Conservation (phyloP, 306 rosid species). For the Castanea sativa region DNA sequence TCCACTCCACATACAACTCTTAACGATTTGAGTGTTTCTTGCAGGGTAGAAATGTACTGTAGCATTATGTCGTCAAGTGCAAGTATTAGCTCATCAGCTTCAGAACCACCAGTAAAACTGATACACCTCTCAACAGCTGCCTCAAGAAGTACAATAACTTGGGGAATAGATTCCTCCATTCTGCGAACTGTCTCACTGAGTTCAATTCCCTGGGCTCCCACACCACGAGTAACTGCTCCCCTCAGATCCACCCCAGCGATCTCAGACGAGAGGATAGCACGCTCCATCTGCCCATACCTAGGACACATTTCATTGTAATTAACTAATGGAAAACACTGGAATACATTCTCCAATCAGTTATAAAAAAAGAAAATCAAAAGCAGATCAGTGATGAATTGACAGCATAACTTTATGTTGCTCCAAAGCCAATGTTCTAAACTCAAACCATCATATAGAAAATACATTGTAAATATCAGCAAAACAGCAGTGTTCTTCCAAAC, state of each 20-base stretch:
- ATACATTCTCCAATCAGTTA: slow-evolving; percentile 3
- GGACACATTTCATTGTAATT: slow-evolving; percentile 19
- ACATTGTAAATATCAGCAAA: neutral
- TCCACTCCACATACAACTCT: slow-evolving; percentile 95
- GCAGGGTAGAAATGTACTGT: slow-evolving; percentile 80
- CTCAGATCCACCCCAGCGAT: slow-evolving; percentile 93
- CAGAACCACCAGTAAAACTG: slow-evolving; percentile 96
- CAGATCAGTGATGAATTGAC: neutral
- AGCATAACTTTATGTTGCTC: neutral
- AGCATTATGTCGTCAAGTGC: slow-evolving; percentile 94
- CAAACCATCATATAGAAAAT: neutral
- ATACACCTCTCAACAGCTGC: slow-evolving; percentile 97
- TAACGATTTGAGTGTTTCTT: slow-evolving; percentile 86
- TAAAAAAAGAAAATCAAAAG: neutral
- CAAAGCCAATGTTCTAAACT: neutral
- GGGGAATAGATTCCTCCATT: slow-evolving; percentile 99
- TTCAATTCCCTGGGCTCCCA: slow-evolving; percentile 98
- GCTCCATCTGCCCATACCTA: slow-evolving; percentile 99
- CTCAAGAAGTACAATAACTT: slow-evolving; percentile 85
- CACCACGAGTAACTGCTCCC: slow-evolving; percentile 97
- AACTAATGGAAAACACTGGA: slow-evolving; percentile 26
- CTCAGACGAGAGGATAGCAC: slow-evolving; percentile 90
- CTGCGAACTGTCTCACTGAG: slow-evolving; percentile 99
- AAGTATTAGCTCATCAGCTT: slow-evolving; percentile 89
- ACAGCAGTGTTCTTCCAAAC: neutral